These are phyloP conservation scores for Lantana camara DNA, from an alignment of 257 asterid species.

Conservation along the genomic window DNA sequence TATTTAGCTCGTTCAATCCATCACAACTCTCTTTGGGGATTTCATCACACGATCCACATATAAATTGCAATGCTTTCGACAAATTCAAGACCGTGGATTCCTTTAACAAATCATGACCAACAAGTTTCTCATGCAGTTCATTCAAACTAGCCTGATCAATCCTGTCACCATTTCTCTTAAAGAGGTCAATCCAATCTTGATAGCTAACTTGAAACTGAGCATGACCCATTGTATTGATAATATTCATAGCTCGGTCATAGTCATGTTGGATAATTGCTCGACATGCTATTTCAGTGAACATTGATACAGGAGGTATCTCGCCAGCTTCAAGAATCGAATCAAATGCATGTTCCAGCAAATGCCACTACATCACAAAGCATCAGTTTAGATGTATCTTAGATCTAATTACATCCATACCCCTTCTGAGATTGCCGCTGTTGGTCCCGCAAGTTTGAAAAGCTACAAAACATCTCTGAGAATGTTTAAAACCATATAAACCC, in stretches of 20 bases:
- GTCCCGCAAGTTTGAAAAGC: too few relatives aligned
- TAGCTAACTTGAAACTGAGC: slow-evolving; percentile 72
- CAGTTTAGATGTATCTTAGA: neutral
- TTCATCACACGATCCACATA: slow-evolving; percentile 39
- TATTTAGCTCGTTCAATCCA: slow-evolving; percentile 10
- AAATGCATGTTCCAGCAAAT: slow-evolving; percentile 88
- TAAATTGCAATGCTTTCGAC: slow-evolving; percentile 51
- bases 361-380: slow-evolving; percentile 53
- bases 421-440: too few relatives aligned
- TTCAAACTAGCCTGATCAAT: slow-evolving; percentile 40
- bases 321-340: slow-evolving; percentile 75
- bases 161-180: slow-evolving; percentile 53
- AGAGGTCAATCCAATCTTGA: slow-evolving; percentile 63
- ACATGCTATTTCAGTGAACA: slow-evolving; percentile 71
- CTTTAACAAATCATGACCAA: slow-evolving; percentile 36
- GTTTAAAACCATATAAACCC: too few relatives aligned
- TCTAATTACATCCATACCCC: too few relatives aligned
- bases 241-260: slow-evolving; percentile 49
- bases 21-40: slow-evolving; percentile 23
- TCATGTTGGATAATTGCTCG: slow-evolving; percentile 52
- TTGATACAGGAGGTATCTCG: slow-evolving; percentile 63
- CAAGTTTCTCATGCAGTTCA: slow-evolving; percentile 46
- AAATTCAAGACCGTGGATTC: slow-evolving; percentile 62
- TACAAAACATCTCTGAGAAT: too few relatives aligned
- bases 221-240: slow-evolving; percentile 60